Evolutionary conservation across 306 rosid species (phyloP).

Genomic region (Amphicarpaea edgeworthii): DNA sequence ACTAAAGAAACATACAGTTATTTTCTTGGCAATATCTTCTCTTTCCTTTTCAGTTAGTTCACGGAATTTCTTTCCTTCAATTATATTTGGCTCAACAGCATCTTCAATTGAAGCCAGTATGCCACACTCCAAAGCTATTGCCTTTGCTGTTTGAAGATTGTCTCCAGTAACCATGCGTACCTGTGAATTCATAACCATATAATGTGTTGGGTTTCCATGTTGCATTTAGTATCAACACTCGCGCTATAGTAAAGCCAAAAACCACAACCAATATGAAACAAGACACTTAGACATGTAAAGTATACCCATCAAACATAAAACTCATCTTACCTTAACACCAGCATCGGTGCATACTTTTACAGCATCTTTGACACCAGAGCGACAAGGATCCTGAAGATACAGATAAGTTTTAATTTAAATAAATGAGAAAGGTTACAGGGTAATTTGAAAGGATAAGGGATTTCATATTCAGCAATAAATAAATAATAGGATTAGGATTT

Average conservation of each 20-base stretch:
- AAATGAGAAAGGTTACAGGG: slow-evolving; percentile 40
- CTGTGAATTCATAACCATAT: slow-evolving; percentile 52
- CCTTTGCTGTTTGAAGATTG: slow-evolving; percentile 95
- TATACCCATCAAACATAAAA: slow-evolving; percentile 39
- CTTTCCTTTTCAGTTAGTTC: slow-evolving; percentile 78
- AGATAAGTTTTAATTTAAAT: slow-evolving; percentile 32
- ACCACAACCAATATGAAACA: slow-evolving; percentile 34
- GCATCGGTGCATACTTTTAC: slow-evolving; percentile 76
- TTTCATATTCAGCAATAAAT: slow-evolving; percentile 19
- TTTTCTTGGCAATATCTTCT: slow-evolving; percentile 69
- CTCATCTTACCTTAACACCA: slow-evolving; percentile 85
- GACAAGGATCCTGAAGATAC: slow-evolving; percentile 88
- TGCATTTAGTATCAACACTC: slow-evolving; percentile 37
- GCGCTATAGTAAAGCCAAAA: slow-evolving; percentile 37
- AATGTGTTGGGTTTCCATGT: slow-evolving; percentile 41
- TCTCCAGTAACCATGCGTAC: slow-evolving; percentile 99
- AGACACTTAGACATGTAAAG: slow-evolving; percentile 27
- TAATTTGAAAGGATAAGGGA: slow-evolving; percentile 22
- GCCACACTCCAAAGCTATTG: slow-evolving; percentile 97
- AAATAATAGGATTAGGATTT: slow-evolving; percentile 22
- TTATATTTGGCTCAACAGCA: slow-evolving; percentile 75
- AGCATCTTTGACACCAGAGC: slow-evolving; percentile 81
- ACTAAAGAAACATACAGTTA: slow-evolving; percentile 63
- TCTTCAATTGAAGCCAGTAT: slow-evolving; percentile 75
- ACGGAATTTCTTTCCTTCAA: slow-evolving; percentile 92